Evolutionary conservation across 176 grass and related monocot genomes (phyloP), one percentile per base, ranked within the genome.

Genomic region (Secale cereale): DNA sequence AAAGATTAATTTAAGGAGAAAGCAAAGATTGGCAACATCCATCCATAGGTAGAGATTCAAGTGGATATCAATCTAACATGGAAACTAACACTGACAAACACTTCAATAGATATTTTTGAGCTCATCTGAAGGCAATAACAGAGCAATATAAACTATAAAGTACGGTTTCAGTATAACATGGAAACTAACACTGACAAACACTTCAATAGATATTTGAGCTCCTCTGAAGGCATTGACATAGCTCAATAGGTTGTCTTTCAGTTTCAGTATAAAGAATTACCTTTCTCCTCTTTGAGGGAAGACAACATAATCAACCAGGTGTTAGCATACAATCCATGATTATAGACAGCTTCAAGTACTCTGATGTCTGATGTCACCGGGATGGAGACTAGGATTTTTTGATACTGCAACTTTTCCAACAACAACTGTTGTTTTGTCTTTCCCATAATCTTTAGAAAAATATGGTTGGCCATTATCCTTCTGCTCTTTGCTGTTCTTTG

Each of bases 361-460:
- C 91, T 92, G 62, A 98, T 77, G 89, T 87, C 91, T 92, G 62
- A 98, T 77, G 89, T 98, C 96, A 27, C 93, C 91, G 78, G 93
- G 97, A 83, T 98, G 97, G 68, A 98, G 90, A 82, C 93, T 94
- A 15, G 93, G 96, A 81, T 98, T 98, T 87, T 91, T 98, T 4
- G 91, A 91, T 30, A 98, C 75, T 62, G 89, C 63, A 56, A 98
- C 82, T 78, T 91, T 94, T 71, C 93, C 93, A 39, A 98, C 86
- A 87, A 95, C 8, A 81, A 86, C 60, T 25, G 88, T 75, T 52
- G 86, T 90, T 79, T 27, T 62, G 31, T 82, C 63, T 57, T 40
- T 46, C 46, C 81, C 73, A 37, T 92, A 88, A 81, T 84, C 81
- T 69, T 89, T 67, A 72, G 29, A 83, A 56, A 95, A 92, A 78